Base-by-base conservation (phyloP, 441 rosid genomes). In the Manihot esculenta region DNA sequence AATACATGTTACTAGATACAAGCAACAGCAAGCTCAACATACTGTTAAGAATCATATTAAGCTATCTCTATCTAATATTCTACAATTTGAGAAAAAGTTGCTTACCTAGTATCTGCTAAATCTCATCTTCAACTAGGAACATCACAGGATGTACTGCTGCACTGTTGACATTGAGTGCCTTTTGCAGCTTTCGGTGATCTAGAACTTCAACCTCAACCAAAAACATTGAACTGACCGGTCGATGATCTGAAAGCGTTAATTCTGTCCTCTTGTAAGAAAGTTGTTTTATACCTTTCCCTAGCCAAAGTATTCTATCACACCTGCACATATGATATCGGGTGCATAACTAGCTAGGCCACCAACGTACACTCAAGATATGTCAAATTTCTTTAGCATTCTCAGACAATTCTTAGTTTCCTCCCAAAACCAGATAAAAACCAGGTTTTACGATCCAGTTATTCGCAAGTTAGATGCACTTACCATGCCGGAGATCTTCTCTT, bases 401-500 rank as follows among this genome's bases (percentile, higher is more conserved):
- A 15, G 20, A 15, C 41, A 54, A 64, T 65, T 64, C 15, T 44
- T 10, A 3, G 58, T 60, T 49, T 69, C 70, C 62, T 59, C 27
- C 68, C 7, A 35, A 35, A 7, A 35, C 4, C 41, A 35, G 6
- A 35, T 35, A 35, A 2, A 35, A 35, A 45, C 7, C 45, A 66
- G 27, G 65, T 10, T 10, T 18, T 21, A 15, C 44, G 17, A 27
- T 58, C 21, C 14, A 23, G 47, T 30, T 69, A 63, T 7, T 55
- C 56, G 3, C 12, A 35, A 44, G 63, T 59, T 68, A 55, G 23
- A 66, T n/a, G 24, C 61, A 66, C 78, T 75, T 79, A 93, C 98
- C 99, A 96, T 54, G 99, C 98, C 0, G 98, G 99, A 62, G 99
- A 89, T 88, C 99, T 90, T 80, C 71, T 88, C 86, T 91, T 93